Base-by-base conservation (phyloP, 345 rosid genomes). In the Eutrema heterophyllum region DNA sequence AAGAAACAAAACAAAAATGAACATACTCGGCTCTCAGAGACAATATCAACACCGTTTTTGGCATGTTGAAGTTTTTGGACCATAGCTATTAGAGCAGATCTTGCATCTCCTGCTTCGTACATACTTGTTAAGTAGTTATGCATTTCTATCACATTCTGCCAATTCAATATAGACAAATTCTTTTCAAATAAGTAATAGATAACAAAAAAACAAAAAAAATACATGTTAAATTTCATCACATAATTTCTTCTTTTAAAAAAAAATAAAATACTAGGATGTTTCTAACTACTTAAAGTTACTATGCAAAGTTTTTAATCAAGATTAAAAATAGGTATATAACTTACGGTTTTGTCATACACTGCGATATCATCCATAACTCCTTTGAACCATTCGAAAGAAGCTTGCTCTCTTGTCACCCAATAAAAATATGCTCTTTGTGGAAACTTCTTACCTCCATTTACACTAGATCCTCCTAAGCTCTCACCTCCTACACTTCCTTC, bases 341-440 rank as follows among this genome's bases (percentile, higher is more conserved):
- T 52, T 64, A 95, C 97, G 45, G 80, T 81, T 41, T 60, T 80
- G 59, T 94, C 96, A 12, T 67, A 85, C n/a, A 88, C 91, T 14
- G 96, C 97, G 36, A 95, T 78, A 45, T 95, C 99, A 82, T 95
- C 96, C 99, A 95, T 90, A 45, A 92, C 99, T 69, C 97, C 99
- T 80, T 92, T 95, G 50, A 95, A 95, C 99, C 99, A 95, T 57
- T 95, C 99, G 16, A 92, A 95, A 41, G 97, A 95, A 63, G 84
- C 81, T 81, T 95, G 99, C 48, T 95, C 99, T 74, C 97, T 87
- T 8, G 97, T 95, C 0, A 92, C 97, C 99, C 99, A 95, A 64
- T 90, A 92, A 63, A 95, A 95, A 71, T 95, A 92, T 3, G 99
- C 99, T 81, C 99, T 85, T 76, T 84, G 90, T 9, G 97, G 96